Base-by-base conservation (phyloP, 192 early-diverging fungal genomes). In the Anaeromyces robustus region DNA sequence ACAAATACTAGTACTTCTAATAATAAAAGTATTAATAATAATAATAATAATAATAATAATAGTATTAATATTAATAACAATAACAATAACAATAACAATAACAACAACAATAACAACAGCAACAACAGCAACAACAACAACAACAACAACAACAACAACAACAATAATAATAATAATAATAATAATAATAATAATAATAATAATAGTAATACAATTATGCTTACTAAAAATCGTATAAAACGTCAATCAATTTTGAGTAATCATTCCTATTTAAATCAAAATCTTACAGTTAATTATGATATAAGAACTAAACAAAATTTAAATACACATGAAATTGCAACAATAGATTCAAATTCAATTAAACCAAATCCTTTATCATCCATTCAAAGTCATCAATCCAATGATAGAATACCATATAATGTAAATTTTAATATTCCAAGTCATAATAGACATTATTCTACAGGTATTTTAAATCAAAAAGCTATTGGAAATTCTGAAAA, bases 121-220 rank as follows among this genome's bases (percentile, higher is more conserved):
- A 26, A 26, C 28, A 82, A 39, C 26, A 84, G 9, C n/a, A 19
- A 26, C 59, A 82, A n/a, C 11, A 77, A 16, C 41, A 78, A 22
- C 81, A 83, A 18, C 12, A 86, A 19, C 79, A 86, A n/a, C 82
- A 86, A 68, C 77, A 85, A 78, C 78, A 81, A 32, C 77, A 83
- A 28, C 81, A 80, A 32, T 84, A 81, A 29, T 22, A 14, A 22
- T 22, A 52, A 52, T 22, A 52, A 7, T 14, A 52, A 52, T 22
- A 52, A 6, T 14, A 52, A 52, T 22, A 52, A 22, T 22, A 22
- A 22, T 52, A 22, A 4, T 52, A 52, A 52, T 14, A 52, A 4
- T 22, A 22, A 16, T 52, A 22, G 2, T 52, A 52, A 52, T 52
- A 22, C 43, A 22, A 22, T 1, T 16, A 52, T 4, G 6, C 0